Evolutionary conservation across 2,329 filamentous ascomycete genomes (phyloP).

Genomic region (Diplocarpon rosae): DNA sequence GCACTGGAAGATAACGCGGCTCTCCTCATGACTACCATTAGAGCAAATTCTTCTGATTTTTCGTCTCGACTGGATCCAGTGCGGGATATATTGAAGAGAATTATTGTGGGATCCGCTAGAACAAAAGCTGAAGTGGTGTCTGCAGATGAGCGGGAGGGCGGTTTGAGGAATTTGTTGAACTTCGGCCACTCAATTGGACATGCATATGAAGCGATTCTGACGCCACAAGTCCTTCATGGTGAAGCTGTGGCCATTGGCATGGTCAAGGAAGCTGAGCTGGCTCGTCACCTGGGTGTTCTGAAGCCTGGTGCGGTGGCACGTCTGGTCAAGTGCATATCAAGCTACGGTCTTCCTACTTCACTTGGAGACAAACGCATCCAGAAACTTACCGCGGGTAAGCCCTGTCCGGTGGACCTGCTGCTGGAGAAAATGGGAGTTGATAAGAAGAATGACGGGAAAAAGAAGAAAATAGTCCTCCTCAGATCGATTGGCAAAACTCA

Average conservation of each 20-base stretch:
- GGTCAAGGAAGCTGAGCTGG: conserved; percentile 94
- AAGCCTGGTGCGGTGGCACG: conserved; percentile 80
- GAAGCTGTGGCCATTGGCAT: conserved; percentile 96
- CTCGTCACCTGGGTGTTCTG: conserved; percentile 76
- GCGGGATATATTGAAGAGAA: conserved; percentile 56
- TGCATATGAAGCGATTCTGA: conserved; percentile 89
- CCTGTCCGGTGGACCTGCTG: conserved; percentile 75
- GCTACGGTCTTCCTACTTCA: conserved; percentile 81
- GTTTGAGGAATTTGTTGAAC: conserved; percentile 86
- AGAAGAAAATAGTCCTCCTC: conserved; percentile 92
- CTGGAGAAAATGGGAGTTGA: conserved; percentile 93
- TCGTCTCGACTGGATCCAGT: conserved; percentile 56
- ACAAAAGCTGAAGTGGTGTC: conserved; percentile 95
- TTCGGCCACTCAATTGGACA: conserved; percentile 98
- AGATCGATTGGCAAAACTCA: conserved; percentile 81
- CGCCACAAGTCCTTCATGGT: conserved; percentile 89
- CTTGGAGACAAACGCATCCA: conserved; percentile 73
- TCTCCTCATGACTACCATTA: conserved; percentile 62
- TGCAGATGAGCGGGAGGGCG: conserved; percentile 86
- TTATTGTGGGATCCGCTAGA: conserved; percentile 75
- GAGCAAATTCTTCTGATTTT: conserved; percentile 42
- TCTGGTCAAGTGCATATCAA: conserved; percentile 85
- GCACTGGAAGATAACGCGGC: conserved; percentile 73
- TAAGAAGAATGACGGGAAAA: conserved; percentile 93
- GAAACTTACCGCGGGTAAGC: conserved; percentile 73